Evolutionary conservation across 2,329 filamentous ascomycete species (phyloP), one percentile per base, ranked within the genome.

Genomic region (Paecilomyces sp.): DNA sequence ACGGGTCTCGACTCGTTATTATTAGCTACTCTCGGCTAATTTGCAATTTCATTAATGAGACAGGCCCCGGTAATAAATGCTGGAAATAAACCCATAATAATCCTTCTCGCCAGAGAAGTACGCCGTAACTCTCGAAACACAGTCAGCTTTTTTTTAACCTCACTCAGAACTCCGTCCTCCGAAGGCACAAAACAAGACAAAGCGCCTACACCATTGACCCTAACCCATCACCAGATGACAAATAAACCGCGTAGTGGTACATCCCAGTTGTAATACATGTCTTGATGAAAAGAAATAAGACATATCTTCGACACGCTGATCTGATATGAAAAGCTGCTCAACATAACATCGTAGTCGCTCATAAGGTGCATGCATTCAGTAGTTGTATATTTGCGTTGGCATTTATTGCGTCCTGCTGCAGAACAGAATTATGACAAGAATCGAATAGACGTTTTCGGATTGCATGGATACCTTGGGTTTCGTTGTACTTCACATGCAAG

Each of bases 401-500:
- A 47, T 47, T 47, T 15, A 9, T 47, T 7, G 41, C 41, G n/a
- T n/a, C 15, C n/a, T n/a, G 13, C 36, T 47, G 41, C 41, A 22
- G n/a, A 33, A 18, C 6, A 22, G 13, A 47, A 47, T n/a, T 47
- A 47, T 47, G 41, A 22, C 8, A 47, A 47, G 41, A 47, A 18
- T 47, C 41, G 41, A 47, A 47, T 18, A 2, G 41, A 47, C 25
- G 25, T 4, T 28, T 28, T 28, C 6, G 25, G 25, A 3, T 28
- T 28, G 25, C 25, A 28, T 28, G 31, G 31, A 33, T 33, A 33
- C 31, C 31, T 33, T 33, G 31, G 11, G 31, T 5, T 18, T 18
- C 15, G 7, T 18, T 18, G 31, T 33, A 15, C 41, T 54, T 59
- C 63, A 73, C 41, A 66, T 64, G 53, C 67, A 70, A 12, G 74